phyloP scores from a whole-genome alignment of 352 stramenopile species.

The Phytopythium ostracodes region DNA sequence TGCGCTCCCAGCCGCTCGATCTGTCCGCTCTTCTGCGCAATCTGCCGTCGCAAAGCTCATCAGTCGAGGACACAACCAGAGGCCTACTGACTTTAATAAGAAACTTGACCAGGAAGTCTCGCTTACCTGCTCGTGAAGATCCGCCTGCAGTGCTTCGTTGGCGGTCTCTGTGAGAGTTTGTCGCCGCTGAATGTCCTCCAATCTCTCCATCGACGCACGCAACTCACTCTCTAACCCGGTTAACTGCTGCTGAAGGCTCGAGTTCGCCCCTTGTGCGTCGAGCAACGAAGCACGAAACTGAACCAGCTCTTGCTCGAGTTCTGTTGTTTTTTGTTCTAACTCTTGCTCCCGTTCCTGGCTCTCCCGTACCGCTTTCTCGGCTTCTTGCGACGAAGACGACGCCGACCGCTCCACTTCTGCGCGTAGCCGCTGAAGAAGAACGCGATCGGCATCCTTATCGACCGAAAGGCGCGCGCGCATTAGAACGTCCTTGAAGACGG shows the following conservation, averaged over 20 bases:
- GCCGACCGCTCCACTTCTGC: not conserved
- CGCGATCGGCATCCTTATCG: not conserved
- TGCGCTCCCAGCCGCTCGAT: not conserved
- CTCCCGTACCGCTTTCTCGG: not conserved
- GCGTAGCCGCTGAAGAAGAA: not conserved
- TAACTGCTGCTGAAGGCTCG: not conserved
- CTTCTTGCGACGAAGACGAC: not conserved
- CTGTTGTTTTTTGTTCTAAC: not conserved
- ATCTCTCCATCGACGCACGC: not conserved
- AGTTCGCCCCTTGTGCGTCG: not conserved
- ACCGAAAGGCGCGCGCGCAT: constrained; percentile 20
- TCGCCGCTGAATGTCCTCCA: not conserved
- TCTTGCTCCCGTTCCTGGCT: not conserved
- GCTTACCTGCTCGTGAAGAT: not conserved
- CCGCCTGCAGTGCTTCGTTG: not conserved
- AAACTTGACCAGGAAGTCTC: not conserved
- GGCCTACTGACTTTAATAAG: too few species aligned
- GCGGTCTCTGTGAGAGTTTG: not conserved
- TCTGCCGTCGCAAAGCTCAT: not conserved
- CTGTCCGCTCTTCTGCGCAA: not conserved
- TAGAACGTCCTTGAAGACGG: constrained; percentile 62
- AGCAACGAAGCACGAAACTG: not conserved
- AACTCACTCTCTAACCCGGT: not conserved
- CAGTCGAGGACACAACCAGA: too few species aligned
- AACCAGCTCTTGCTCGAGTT: not conserved